Conservation (phyloP, 768 basidiomycete genomes). For the Holtermannia corniformis region DNA sequence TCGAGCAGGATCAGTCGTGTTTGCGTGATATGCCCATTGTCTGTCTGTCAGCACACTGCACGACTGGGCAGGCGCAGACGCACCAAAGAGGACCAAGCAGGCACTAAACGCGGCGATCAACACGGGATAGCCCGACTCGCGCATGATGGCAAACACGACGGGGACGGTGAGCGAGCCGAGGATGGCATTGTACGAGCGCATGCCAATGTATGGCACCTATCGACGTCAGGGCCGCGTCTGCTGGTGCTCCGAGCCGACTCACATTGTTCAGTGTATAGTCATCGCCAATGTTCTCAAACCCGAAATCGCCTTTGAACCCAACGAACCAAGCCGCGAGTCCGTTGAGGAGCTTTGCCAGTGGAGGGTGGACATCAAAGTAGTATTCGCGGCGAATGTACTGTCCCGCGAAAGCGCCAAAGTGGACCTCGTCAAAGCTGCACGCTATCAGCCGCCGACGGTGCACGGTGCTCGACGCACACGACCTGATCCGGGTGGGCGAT, state of each 20-base stretch:
- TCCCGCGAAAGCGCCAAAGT: slow-evolving; percentile 95
- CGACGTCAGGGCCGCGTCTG: background rate
- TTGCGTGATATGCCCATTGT: slow-evolving; percentile 92
- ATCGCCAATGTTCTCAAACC: slow-evolving; percentile 92
- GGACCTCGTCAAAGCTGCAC: slow-evolving; percentile 87
- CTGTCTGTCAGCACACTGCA: slow-evolving; percentile 43
- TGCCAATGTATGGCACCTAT: slow-evolving; percentile 74
- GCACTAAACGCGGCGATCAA: slow-evolving; percentile 86
- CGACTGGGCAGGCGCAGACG: slow-evolving; percentile 32
- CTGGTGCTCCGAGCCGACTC: slow-evolving; percentile 5
- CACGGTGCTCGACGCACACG: slow-evolving; percentile 57
- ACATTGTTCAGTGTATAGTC: slow-evolving; percentile 71
- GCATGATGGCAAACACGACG: slow-evolving; percentile 91
- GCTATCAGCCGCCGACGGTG: background rate
- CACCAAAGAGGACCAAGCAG: slow-evolving; percentile 69
- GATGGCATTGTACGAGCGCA: slow-evolving; percentile 85
- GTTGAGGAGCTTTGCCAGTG: slow-evolving; percentile 89
- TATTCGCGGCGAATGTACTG: slow-evolving; percentile 88
- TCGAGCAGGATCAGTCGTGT: slow-evolving; percentile 95
- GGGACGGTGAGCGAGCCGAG: slow-evolving; percentile 84
- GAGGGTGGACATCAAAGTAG: slow-evolving; percentile 99
- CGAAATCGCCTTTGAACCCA: slow-evolving; percentile 87
- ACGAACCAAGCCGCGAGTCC: slow-evolving; percentile 93
- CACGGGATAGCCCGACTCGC: slow-evolving; percentile 92
- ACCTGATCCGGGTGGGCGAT: slow-evolving; percentile 91